Evolutionary conservation across 768 basidiomycete genomes (phyloP), one percentile per base, ranked within the genome.

Genomic region (Russula virescens): DNA sequence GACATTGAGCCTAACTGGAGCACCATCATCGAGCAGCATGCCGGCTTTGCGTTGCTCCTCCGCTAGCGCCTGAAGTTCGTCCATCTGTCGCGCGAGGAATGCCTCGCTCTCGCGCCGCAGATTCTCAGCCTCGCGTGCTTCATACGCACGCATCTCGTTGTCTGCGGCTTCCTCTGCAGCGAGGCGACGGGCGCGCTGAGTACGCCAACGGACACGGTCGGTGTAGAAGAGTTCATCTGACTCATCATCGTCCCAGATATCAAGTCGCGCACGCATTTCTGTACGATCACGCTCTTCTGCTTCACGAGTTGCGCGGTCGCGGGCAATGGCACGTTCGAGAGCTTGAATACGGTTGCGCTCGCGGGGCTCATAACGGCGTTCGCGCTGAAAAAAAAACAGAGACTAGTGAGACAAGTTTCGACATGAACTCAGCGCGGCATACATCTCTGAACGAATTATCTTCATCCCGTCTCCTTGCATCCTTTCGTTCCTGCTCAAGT

Each of bases 71-170:
- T 94, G 92, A 86, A 96, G 89, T 73, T 98, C 94, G 66, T 91
- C 91, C 91, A 96, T 94, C 71, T 97, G 94, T 58, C 86, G 82
- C 40, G 91, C 91, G 63, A 98, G 80, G 81, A 98, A 97, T 65
- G 86, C 89, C 73, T 98, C 96, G 0, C 93, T 94, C 74, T 98
- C 94, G 53, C 85, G 82, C 40, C 92, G 85, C 25, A 97, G 79
- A 68, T 91, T 89, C 71, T 90, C 94, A 9, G 85, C 83, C 74
- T 97, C 93, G 55, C 89, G 87, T 50, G 88, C 87, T 74, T 97
- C 95, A 62, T 86, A 86, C 31, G 81, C 76, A 18, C 91, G 83
- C 40, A 92, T 94, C 66, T 90, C 87, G 18, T 84, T 82, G 73
- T 98, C 95, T 1, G 89, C 88, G 2, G 85, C 83, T 68, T 90